Conservation (phyloP, 495 filamentous ascomycete genomes). For the Polyplosphaeria fusca region DNA sequence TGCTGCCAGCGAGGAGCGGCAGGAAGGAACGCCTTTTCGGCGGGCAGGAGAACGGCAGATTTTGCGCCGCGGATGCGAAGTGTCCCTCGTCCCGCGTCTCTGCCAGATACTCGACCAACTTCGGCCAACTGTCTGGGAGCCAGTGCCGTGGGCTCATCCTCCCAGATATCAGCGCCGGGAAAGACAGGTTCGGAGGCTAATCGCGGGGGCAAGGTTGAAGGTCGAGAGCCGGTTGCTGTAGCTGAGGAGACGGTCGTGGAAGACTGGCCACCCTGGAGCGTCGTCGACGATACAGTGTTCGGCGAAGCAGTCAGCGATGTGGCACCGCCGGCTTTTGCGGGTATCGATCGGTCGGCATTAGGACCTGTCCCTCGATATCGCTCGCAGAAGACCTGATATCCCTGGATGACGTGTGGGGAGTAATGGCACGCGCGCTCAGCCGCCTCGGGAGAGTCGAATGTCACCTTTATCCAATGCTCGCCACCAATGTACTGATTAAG, state of each 20-base stretch:
- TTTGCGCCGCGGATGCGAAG: conserved; percentile 38
- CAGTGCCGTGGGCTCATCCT: background rate
- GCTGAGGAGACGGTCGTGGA: conserved; percentile 25
- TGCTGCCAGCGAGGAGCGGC: conserved; percentile 36
- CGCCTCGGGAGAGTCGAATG: conserved; percentile 76
- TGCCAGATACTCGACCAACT: background rate
- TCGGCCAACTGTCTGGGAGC: conserved; percentile 7
- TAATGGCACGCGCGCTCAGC: conserved; percentile 71
- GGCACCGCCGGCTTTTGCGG: conserved; percentile 36
- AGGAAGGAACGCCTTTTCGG: conserved; percentile 40
- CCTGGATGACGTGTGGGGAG: conserved; percentile 74
- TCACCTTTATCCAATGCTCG: conserved; percentile 88
- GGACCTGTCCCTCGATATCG: conserved; percentile 70
- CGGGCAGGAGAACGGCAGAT: conserved; percentile 34
- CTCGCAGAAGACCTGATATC: conserved; percentile 75
- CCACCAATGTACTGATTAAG: conserved; percentile 74
- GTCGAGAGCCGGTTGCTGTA: conserved; percentile 25
- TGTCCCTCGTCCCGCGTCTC: background rate
- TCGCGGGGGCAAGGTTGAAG: conserved; percentile 24
- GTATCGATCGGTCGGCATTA: conserved; percentile 59
- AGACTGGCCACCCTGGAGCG: conserved; percentile 13
- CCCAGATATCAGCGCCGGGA: conserved; percentile 25
- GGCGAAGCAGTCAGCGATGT: conserved; percentile 18
- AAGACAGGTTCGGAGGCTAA: conserved; percentile 46
- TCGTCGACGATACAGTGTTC: conserved; percentile 22